phyloP scores from a whole-genome alignment of 306 rosid genomes.

The Dryas alaskensis region DNA sequence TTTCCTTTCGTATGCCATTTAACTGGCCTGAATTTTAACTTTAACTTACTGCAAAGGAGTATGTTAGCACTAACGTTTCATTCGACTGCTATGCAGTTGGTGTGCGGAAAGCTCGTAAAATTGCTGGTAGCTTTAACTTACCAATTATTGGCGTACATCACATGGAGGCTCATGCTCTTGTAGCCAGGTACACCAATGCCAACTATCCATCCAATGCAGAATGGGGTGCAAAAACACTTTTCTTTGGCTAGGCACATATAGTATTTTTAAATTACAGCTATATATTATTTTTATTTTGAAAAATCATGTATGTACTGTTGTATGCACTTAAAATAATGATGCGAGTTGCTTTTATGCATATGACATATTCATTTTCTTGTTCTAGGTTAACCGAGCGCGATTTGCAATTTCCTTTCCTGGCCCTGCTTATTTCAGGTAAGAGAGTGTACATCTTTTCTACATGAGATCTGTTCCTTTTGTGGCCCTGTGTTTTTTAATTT shows the following conservation, averaged over 20 bases:
- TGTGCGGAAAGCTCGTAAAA: slow-evolving; percentile 73
- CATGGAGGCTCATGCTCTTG: slow-evolving; percentile 99
- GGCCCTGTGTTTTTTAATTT: no score
- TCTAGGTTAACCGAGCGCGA: slow-evolving; percentile 68
- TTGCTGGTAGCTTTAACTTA: slow-evolving; percentile 58
- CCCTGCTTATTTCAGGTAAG: slow-evolving; percentile 84
- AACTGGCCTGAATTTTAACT: slow-evolving; percentile 6
- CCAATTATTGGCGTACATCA: slow-evolving; percentile 94
- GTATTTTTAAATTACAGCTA: not conserved
- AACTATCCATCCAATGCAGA: not conserved
- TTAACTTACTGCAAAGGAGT: slow-evolving; percentile 21
- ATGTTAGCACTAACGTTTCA: slow-evolving; percentile 20
- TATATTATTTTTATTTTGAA: not conserved
- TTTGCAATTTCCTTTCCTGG: slow-evolving; percentile 88
- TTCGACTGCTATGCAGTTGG: slow-evolving; percentile 64
- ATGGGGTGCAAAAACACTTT: not conserved
- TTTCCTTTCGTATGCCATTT: not conserved
- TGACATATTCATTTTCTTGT: slow-evolving; percentile 26
- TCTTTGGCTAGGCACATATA: not conserved
- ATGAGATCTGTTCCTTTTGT: not conserved
- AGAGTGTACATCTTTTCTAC: slow-evolving; percentile 5
- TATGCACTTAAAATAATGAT: slow-evolving; percentile 3
- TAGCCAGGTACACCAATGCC: slow-evolving; percentile 63
- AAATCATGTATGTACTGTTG: not conserved
- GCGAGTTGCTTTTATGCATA: slow-evolving; percentile 21